These are phyloP conservation scores for Coemansia sp. DNA, from an alignment of 192 early-diverging fungal species.

Conservation along the genomic window DNA sequence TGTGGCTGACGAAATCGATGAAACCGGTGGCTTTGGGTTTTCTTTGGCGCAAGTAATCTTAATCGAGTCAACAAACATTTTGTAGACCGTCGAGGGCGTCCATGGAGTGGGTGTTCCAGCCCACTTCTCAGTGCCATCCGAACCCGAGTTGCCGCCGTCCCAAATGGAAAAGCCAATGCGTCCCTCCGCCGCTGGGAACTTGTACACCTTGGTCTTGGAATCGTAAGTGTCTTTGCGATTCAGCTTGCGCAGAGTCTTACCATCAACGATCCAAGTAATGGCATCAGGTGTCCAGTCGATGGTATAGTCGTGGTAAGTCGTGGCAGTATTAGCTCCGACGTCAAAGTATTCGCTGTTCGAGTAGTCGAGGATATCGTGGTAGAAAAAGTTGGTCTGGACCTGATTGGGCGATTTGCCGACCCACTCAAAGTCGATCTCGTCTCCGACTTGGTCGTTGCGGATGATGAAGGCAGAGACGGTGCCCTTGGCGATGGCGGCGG, in stretches of 20 bases:
- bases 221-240: conserved; percentile 53
- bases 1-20: background rate
- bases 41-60: conserved; percentile 25
- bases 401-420: conserved; percentile 56
- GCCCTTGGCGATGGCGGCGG: conserved; percentile 54
- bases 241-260: conserved; percentile 54
- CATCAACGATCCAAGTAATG: conserved; percentile 61
- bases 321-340: conserved; percentile 43
- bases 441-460: conserved; percentile 50
- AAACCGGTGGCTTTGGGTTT: background rate
- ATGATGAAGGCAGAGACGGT: conserved; percentile 62
- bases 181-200: conserved; percentile 55
- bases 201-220: conserved; percentile 31
- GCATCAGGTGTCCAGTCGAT: conserved; percentile 60
- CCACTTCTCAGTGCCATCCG: conserved; percentile 57
- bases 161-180: conserved; percentile 65
- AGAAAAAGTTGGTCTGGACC: conserved; percentile 68
- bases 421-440: conserved; percentile 72
- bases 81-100: conserved; percentile 43
- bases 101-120: conserved; percentile 61
- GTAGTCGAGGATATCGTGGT: conserved; percentile 58
- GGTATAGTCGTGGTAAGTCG: conserved; percentile 58
- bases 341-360: conserved; percentile 42
- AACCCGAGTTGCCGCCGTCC: conserved; percentile 60
- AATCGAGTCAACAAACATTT: conserved; percentile 58